Conservation (phyloP, 345 rosid species). For the Viola odorata region DNA sequence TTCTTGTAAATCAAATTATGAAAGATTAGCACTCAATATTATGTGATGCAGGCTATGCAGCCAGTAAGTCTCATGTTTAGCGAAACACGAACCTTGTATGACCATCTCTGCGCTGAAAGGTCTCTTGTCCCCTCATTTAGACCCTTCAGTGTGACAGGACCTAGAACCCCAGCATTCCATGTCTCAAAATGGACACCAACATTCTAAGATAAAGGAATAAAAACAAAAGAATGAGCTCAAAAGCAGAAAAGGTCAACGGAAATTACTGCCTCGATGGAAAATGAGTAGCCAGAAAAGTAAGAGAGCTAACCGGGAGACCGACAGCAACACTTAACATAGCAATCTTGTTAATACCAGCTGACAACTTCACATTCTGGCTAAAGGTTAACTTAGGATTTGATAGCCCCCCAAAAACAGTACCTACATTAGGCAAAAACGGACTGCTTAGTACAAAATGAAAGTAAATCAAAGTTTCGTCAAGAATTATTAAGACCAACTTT, state of each 20-base stretch:
- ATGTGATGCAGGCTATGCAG: background rate
- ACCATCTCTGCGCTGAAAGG: slow-evolving; percentile 25
- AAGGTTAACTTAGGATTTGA: slow-evolving; percentile 25
- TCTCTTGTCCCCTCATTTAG: slow-evolving; percentile 25
- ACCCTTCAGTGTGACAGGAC: slow-evolving; percentile 25
- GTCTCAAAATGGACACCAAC: slow-evolving; percentile 29
- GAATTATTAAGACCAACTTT: background rate
- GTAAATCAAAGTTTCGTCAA: background rate
- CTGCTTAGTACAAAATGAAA: slow-evolving; percentile 3
- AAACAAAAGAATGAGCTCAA: background rate
- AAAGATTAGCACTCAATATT: too few species aligned
- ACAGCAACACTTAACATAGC: slow-evolving; percentile 36
- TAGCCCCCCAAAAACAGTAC: slow-evolving; percentile 20
- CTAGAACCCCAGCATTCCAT: slow-evolving; percentile 30
- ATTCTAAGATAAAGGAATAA: slow-evolving; percentile 13
- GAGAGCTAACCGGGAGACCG: slow-evolving; percentile 32
- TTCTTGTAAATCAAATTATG: too few species aligned
- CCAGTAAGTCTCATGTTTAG: too few species aligned
- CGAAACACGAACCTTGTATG: slow-evolving; percentile 23
- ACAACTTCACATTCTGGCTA: slow-evolving; percentile 24
- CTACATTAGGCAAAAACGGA: slow-evolving; percentile 3
- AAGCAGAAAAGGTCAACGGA: background rate
- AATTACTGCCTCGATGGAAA: background rate
- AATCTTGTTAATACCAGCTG: slow-evolving; percentile 29
- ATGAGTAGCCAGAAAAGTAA: background rate